Evolutionary conservation across 805 yeast genomes (phyloP), one percentile per base, ranked within the genome.

Genomic region (Pichia nakasei): DNA sequence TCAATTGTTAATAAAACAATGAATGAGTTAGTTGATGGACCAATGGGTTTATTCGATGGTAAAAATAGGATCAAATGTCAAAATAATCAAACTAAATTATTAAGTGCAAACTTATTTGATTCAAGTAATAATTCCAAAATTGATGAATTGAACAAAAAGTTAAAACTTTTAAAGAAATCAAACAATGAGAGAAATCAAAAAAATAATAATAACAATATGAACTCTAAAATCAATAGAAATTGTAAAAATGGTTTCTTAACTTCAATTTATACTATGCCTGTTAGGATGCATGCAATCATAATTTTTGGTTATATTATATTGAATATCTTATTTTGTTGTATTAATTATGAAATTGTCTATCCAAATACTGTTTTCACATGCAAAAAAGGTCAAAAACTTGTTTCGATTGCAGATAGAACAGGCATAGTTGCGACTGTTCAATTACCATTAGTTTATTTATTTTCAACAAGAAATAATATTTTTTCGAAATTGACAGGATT

Each of bases 361-460:
- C 66, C 65, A 22, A 63, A 56, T 46, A 52, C 59, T 3, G 56
- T 66, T 7, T 65, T 63, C 47, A 51, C 56, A 3, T 57, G 63
- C 36, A 44, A 50, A 9, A 52, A 44, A 27, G 63, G 64, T 7
- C 61, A 58, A 35, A 45, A 39, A 13, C 53, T 54, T 42, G 65
- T 65, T 22, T 55, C 55, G 17, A 48, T 53, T 39, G 76, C 73
- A 4, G 76, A 73, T 53, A 58, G 77, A 51, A 59, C 72, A 0
- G 78, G 76, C 1, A 72, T 72, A 5, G 49, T 72, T 22, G 69
- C 71, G 2, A 63, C 64, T 1, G 53, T 53, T 27, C 70, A 66
- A 43, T 44, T 66, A 19, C 71, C 71, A 7, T 40, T 67, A 24
- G 47, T 63, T 7, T 59, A 59, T 43, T 41, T 60, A 31, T 66